Percentiles rank a stretch among this genome's conserved stretches.
phyloP scores from a whole-genome alignment of 768 basidiomycete genomes.

The Termitomyces titanicus region DNA sequence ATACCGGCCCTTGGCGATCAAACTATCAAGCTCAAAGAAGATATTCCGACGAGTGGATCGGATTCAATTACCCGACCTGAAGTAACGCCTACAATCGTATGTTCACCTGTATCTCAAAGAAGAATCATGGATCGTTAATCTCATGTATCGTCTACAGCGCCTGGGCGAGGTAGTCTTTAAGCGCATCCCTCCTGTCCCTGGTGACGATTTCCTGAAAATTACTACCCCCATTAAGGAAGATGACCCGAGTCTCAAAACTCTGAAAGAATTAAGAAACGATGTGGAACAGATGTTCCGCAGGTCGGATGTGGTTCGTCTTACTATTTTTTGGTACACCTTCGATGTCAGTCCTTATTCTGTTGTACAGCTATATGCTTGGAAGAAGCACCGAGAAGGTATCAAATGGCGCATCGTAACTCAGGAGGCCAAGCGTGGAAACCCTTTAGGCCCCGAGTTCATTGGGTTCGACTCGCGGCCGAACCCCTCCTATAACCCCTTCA shows the following conservation, averaged over 20 bases:
- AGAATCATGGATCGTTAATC: neutral
- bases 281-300: neutral
- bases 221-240: neutral
- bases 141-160: neutral
- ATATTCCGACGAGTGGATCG: neutral
- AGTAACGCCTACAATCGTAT: neutral
- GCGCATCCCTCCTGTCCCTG: neutral
- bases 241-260: neutral
- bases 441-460: slow-evolving; percentile 4
- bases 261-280: neutral
- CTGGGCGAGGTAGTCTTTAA: slow-evolving; percentile 3
- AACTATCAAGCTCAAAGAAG: neutral
- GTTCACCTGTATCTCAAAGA: neutral
- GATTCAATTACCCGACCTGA: neutral
- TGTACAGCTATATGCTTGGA: neutral
- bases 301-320: neutral
- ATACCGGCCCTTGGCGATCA: neutral
- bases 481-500: slow-evolving; percentile 7
- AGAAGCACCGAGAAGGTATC: neutral
- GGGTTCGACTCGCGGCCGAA: slow-evolving; percentile 5
- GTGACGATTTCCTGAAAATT: neutral
- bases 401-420: neutral
- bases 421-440: neutral
- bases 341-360: neutral
- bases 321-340: neutral